Base-by-base conservation (phyloP, 192 early-diverging fungal species). In the Spinellus fusiger region DNA sequence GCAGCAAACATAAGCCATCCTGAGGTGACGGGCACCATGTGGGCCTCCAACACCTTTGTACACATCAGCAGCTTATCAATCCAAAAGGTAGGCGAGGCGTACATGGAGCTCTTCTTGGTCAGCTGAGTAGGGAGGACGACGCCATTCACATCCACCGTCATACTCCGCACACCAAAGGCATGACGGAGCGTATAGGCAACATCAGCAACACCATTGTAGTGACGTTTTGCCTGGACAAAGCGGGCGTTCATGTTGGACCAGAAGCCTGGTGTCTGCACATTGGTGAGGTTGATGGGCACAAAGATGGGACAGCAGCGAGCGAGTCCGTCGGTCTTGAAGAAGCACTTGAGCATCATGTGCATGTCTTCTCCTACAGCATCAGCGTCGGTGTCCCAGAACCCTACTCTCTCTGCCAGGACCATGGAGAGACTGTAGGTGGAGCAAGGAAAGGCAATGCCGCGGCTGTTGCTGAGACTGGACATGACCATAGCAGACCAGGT, bases 311-410 rank as follows among this genome's bases (percentile, higher is more conserved):
- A 80, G 53, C 80, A 77, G 54, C 86, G 83, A 20, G 86, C 81
- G 8, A 75, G 56, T 9, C 89, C 89, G 29, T 75, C 66, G 12
- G 89, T 89, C 55, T 79, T 76, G 69, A 89, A 89, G 69, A 88
- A 88, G 64, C 85, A 87, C 71, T 89, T 88, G 27, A 90, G 71
- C 79, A 84, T 86, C 86, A 89, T 91, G 70, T 91, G 89, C 77
- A 91, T 74, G 76, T 91, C 89, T 67, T 91, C 89, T 23, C 87
- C 89, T 33, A 89, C 84, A n/a, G 86, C 77, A 72, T 91, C 87
- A 22, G 83, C 78, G 46, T 84, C 82, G 29, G 84, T 77, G 67
- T 91, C 89, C 89, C 89, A 91, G 64, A 85, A 89, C 37, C 81
- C 80, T 48, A 91, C 87, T 33, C 77, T 49, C 29, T 84, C 71